These are phyloP conservation scores for Musa itinerans DNA, from an alignment of 176 grass and related monocot species.

Conservation along the genomic window DNA sequence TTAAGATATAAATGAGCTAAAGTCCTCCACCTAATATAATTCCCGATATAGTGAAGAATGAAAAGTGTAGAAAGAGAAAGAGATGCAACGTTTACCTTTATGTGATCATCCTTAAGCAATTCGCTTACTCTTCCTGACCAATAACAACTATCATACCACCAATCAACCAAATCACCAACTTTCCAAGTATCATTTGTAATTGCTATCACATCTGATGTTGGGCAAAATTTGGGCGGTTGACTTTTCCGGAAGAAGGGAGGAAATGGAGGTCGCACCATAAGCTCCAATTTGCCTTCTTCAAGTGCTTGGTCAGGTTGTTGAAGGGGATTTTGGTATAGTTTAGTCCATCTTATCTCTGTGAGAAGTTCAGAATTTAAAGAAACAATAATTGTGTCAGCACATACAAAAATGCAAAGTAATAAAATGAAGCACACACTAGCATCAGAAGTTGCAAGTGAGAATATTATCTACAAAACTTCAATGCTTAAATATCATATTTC, in stretches of 20 bases:
- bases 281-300: conserved; percentile 8
- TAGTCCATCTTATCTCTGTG: conserved; percentile 36
- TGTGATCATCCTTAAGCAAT: conserved; percentile 27
- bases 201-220: conserved; percentile 27
- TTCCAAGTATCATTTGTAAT: conserved; percentile 32
- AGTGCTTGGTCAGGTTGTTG: conserved; percentile 10
- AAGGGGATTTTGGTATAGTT: conserved; percentile 31
- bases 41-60: background rate
- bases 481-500: too few species aligned
- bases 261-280: conserved; percentile 61
- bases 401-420: background rate
- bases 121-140: conserved; percentile 44
- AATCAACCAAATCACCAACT: conserved; percentile 58
- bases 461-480: too few species aligned
- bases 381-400: background rate
- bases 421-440: background rate
- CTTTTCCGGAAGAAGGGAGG: conserved; percentile 33
- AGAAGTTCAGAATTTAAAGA: conserved; percentile 6
- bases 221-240: conserved; percentile 23
- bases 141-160: conserved; percentile 34
- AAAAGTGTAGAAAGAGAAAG: background rate
- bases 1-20: too few species aligned
- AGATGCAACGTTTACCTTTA: conserved; percentile 10
- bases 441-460: background rate
- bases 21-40: background rate